A percentile compares a stretch with the other conserved stretches of the same genome.
These are phyloP conservation scores for Penicillium italicum DNA, from an alignment of 2,329 filamentous ascomycete genomes.

Conservation along the genomic window DNA sequence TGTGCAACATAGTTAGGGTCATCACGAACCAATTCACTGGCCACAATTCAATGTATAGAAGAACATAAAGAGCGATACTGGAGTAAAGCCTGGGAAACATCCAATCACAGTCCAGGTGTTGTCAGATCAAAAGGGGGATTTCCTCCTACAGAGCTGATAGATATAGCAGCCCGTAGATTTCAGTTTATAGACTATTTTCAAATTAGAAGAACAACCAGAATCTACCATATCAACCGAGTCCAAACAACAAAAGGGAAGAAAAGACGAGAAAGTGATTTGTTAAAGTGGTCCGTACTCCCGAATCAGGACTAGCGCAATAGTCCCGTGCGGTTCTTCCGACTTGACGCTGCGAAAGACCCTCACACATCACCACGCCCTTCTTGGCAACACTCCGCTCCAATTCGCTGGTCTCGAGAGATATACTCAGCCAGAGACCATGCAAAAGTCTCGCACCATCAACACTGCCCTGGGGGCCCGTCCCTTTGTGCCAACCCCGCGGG, in stretches of 20 bases:
- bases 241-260: background rate
- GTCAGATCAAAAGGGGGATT: constrained; percentile 16
- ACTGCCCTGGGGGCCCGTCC: constrained; percentile 40
- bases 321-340: constrained; percentile 31
- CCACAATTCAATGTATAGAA: background rate
- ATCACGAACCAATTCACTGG: background rate
- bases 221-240: background rate
- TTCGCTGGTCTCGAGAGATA: constrained; percentile 28
- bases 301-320: constrained; percentile 33
- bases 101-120: constrained; percentile 23
- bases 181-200: background rate
- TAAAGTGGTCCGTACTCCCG: constrained; percentile 17
- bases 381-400: constrained; percentile 25
- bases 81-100: background rate
- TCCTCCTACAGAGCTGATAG: background rate
- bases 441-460: constrained; percentile 45
- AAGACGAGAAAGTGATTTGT: background rate
- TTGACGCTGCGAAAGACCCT: constrained; percentile 29
- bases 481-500: constrained; percentile 35
- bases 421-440: constrained; percentile 40
- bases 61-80: background rate
- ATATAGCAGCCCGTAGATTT: background rate
- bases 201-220: background rate
- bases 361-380: constrained; percentile 25
- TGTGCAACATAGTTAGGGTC: no score